Base-by-base conservation (phyloP, 768 basidiomycete genomes). In the Mycena floridula region DNA sequence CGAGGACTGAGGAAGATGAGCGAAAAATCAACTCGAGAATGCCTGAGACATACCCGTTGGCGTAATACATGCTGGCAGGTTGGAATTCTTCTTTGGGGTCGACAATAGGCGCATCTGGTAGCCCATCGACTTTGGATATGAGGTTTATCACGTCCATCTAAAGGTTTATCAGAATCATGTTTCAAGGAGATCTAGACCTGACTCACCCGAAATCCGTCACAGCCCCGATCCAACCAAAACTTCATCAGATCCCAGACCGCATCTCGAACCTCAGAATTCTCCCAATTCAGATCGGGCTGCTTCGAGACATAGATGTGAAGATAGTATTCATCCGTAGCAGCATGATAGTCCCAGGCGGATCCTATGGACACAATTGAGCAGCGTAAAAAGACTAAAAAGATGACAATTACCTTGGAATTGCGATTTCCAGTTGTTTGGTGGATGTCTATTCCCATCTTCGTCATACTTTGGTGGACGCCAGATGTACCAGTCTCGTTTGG, bases 251-350 rank as follows among this genome's bases (percentile, higher is more conserved):
- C 77, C 62, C 70, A 81, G 1, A 85, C 69, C 7, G 79, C 75
- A 45, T 72, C 65, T 6, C 79, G 67, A 2, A 83, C 76, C 6
- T 72, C 70, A 0, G 73, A 70, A 50, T 85, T 82, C 41, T 85
- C 82, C 84, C 83, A 88, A 56, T 89, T 87, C 13, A 88, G 59
- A 55, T 88, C 87, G 0, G 85, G 86, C 63, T 86, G 85, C 54
- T 85, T 74, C 7, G 68, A 55, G 43, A 75, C 63, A 60, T 77
- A 89, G 2, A 86, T 53, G 59, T 87, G 85, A 44, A 87, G 74
- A 57, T 86, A 85, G 50, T 83, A 88, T 60, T 88, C 82, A 16
- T 76, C 63, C 3, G 81, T 82, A 9, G 52, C 52, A 47, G 75
- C 73, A 61, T 86, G 81, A 50, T 74, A 84, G 18, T 81, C 74